phyloP scores from a whole-genome alignment of 208 protist genomes.

The Naegleria lovaniensis region DNA sequence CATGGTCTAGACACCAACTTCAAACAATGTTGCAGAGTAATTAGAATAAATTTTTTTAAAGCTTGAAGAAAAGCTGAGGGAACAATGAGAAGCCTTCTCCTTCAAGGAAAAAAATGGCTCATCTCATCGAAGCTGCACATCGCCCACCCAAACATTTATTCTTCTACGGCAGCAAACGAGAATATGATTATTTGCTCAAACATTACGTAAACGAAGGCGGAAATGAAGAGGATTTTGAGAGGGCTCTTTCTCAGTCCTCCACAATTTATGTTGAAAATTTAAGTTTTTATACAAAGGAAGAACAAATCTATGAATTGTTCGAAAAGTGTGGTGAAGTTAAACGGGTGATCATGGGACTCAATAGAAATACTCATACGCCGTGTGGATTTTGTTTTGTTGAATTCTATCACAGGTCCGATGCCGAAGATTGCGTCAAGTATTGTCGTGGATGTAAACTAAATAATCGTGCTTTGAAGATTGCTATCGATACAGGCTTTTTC shows the following conservation, averaged over 20 bases:
- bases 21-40: too few relatives aligned
- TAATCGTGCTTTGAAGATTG: conserved; percentile 59
- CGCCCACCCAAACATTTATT: not conserved
- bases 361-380: conserved; percentile 80
- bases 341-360: conserved; percentile 95
- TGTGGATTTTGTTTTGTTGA: conserved; percentile 99
- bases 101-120: conserved; percentile 1
- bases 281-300: conserved; percentile 94
- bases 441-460: conserved; percentile 66
- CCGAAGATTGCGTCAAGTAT: conserved; percentile 76
- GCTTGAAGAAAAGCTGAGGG: too few relatives aligned
- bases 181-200: conserved; percentile 1
- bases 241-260: conserved; percentile 24
- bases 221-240: conserved; percentile 24
- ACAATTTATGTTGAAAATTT: conserved; percentile 97
- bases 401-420: conserved; percentile 76
- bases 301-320: conserved; percentile 91
- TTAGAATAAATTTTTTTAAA: too few relatives aligned
- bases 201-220: conserved; percentile 15
- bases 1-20: too few relatives aligned
- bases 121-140: not conserved
- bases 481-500: conserved; percentile 71
- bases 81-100: too few relatives aligned
- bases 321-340: conserved; percentile 79
- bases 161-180: not conserved